Base-by-base conservation (phyloP, 805 yeast species). In the Ogataea pini region DNA sequence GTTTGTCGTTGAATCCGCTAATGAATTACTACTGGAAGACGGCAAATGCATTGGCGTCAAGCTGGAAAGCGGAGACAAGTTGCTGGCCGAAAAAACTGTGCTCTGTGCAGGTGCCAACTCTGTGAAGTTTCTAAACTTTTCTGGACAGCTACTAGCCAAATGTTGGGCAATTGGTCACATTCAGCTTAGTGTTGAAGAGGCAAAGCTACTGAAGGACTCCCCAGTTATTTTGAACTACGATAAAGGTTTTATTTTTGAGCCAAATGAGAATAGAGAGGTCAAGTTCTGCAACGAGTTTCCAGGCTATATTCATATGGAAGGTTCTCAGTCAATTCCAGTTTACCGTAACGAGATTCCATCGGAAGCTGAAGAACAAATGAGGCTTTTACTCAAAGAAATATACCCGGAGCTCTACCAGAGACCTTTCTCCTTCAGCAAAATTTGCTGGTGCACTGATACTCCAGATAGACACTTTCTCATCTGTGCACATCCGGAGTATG, bases 121-220 rank as follows among this genome's bases (percentile, higher is more conserved):
- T 0, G 56, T 58, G 27, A 61, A 60, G 41, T 47, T 72, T 22
- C 41, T 71, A 9, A 71, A 72, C 45, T 69, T 69, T 54, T 44
- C 64, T 33, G 63, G 61, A 5, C 75, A 71, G 44, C 50, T 72
- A 10, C 48, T 67, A 3, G 73, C 75, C 25, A 71, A 69, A 47
- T 67, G 72, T 34, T 72, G 72, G 71, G 68, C 75, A 12, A 68
- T 72, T 25, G 75, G 69, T 12, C 77, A 72, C 50, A 66, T 72
- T 31, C 60, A 63, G 51, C 48, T 72, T 9, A 55, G 67, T 6
- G 64, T 60, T 1, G 67, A 61, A n/a, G 74, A 72, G 52, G 65
- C 69, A 18, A 33, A 44, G 7, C 36, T 45, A 12, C 50, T 69
- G 20, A 71, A 63, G 49, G 56, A 59, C 13, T 51, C 59, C 12